Base-by-base conservation (phyloP, 768 basidiomycete species). In the Paxillus ammoniavirescens region DNA sequence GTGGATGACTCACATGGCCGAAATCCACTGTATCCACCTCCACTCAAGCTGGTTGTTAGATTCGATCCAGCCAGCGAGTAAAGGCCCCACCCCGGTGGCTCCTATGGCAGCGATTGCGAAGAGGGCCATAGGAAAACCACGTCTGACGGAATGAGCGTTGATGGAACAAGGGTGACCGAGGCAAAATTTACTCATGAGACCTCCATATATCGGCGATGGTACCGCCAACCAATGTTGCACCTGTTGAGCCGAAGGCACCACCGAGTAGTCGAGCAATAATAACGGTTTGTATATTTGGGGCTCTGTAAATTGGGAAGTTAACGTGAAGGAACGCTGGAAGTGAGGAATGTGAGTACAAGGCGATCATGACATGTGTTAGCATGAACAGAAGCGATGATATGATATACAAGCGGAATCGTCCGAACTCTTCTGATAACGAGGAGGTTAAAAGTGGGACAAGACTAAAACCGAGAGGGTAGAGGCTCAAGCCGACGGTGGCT, bases 1-100 rank as follows among this genome's bases (percentile, higher is more conserved):
- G 10, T 9, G 7, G 33, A 35, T 14, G 42, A 64, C 61, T 50
- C 38, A 83, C 85, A 86, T 88, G 61, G 83, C 73, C 57, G 84
- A 82, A 8, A 90, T 78, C 90, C 89, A 92, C 61, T 91, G 83
- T 23, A 94, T 89, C 89, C 90, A 92, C 26, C 89, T 75, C 89
- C 91, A 92, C 56, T 76, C 75, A 1, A 91, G 65, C 17, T 70
- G 71, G 0, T 72, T 63, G 54, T 82, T 80, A 55, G 79, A 76
- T 61, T 89, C 86, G 18, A 89, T 75, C 82, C 83, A 89, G 13
- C 84, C 85, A 21, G 82, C 81, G 3, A 78, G 63, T 0, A 87
- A 63, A 0, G 89, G 84, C 3, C 83, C 90, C 1, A 91, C 35
- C 0, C 83, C 87, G 0, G 79, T 82, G 0, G 82, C 84, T 2